Percentiles rank a stretch among this genome's conserved stretches.
Evolutionary conservation across 768 basidiomycete genomes (phyloP).

Genomic region (Phlebiopsis flavidoalba): DNA sequence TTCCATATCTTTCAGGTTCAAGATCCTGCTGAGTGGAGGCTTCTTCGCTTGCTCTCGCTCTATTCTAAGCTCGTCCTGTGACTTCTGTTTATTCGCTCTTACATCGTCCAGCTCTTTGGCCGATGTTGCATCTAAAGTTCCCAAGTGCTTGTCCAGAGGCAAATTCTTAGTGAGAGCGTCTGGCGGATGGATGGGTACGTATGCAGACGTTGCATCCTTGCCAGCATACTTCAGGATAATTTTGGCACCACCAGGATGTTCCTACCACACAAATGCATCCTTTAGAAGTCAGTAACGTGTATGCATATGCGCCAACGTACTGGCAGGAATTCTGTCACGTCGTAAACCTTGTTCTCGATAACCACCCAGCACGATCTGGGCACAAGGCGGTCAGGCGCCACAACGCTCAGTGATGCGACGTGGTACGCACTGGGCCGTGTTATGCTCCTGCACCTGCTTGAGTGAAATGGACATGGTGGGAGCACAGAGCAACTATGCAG

Average conservation of each 20-base stretch:
- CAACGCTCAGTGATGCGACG: background rate
- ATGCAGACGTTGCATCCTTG: slow-evolving; percentile 72
- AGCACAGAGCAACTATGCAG: background rate
- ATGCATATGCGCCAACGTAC: slow-evolving; percentile 29
- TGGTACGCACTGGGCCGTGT: slow-evolving; percentile 37
- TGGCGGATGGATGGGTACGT: slow-evolving; percentile 81
- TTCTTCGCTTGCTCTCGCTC: slow-evolving; percentile 53
- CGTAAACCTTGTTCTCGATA: slow-evolving; percentile 76
- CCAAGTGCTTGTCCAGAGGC: slow-evolving; percentile 67
- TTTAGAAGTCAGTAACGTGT: background rate
- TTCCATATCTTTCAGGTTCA: slow-evolving; percentile 83
- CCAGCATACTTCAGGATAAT: slow-evolving; percentile 86
- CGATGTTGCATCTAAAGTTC: slow-evolving; percentile 49
- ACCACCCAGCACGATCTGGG: slow-evolving; percentile 83
- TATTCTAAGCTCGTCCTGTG: slow-evolving; percentile 67
- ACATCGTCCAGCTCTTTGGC: slow-evolving; percentile 31
- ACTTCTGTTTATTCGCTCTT: slow-evolving; percentile 41
- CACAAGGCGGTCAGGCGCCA: background rate
- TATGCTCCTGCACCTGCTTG: slow-evolving; percentile 58
- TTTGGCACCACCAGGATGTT: slow-evolving; percentile 77
- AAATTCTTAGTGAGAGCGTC: slow-evolving; percentile 74
- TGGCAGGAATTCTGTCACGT: slow-evolving; percentile 74
- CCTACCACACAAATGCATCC: slow-evolving; percentile 28
- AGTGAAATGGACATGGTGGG: slow-evolving; percentile 32
- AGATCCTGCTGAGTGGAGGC: slow-evolving; percentile 63